Evolutionary conservation across 192 early-diverging fungal species (phyloP), one percentile per base, ranked within the genome.

Genomic region (Backusella tuberculispora): DNA sequence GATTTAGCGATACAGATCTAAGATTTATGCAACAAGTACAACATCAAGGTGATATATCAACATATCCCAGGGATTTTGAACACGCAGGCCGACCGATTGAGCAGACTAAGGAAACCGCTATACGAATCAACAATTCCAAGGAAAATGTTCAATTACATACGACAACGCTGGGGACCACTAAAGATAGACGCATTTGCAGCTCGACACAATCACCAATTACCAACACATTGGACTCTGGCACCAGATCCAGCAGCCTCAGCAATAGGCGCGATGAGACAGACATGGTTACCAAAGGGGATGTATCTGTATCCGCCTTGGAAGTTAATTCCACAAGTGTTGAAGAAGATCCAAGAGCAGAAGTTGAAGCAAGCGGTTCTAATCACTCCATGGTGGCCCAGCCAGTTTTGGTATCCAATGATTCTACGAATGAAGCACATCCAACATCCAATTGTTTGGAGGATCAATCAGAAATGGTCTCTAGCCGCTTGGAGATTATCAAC

Each of bases 41-140:
- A 75, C 1, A 29, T 75, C 5, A 3, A 26, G 13, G n/a, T 53
- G 12, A 17, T 37, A 3, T 75, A 68, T 21, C 38, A 53, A 41
- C 74, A 75, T 29, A 45, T 75, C 0, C 37, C 45, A 56, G 74
- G 74, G n/a, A 12, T 75, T 1, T n/a, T 24, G 46, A 75, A 75
- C 19, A 19, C n/a, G n/a, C n/a, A n/a, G n/a, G n/a, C n/a, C n/a
- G n/a, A n/a, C n/a, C n/a, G n/a, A n/a, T n/a, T n/a, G n/a, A n/a
- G n/a, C n/a, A n/a, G n/a, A n/a, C n/a, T n/a, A n/a, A n/a, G n/a
- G n/a, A n/a, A n/a, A n/a, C n/a, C n/a, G n/a, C n/a, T n/a, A n/a
- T n/a, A n/a, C n/a, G n/a, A n/a, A n/a, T n/a, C n/a, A n/a, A n/a
- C n/a, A n/a, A n/a, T n/a, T n/a, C n/a, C n/a, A n/a, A n/a, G n/a